Base-by-base conservation (phyloP, 2,329 filamentous ascomycete genomes). In the Trichoderma brevicompactum region DNA sequence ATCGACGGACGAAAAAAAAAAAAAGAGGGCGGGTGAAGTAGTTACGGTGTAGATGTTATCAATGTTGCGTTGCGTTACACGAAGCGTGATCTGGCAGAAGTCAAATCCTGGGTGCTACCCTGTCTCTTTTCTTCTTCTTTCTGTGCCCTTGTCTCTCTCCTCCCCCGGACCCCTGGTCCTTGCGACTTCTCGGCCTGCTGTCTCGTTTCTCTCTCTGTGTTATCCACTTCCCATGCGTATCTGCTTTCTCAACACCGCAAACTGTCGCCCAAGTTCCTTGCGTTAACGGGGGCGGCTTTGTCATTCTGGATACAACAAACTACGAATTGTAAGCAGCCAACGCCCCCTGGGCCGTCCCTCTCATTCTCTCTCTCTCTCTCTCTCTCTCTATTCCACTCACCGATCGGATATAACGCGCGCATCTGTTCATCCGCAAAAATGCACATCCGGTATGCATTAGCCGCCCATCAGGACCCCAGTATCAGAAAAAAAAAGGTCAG, bases 1-100 rank as follows among this genome's bases (percentile, higher is more conserved):
- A 28, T 28, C 5, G 23, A 28, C 23, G 5, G 23, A 28, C 23
- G 23, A 28, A 28, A n/a, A n/a, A n/a, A n/a, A n/a, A n/a, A n/a
- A n/a, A n/a, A 28, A 28, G 23, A 28, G 23, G 23, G 23, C 23
- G 23, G 23, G 23, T 28, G 23, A 13, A 13, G 19, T 7, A 56
- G 53, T 56, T 56, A 56, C 53, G 40, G 53, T 56, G 53, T 56
- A 56, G 38, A 56, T 44, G 53, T 23, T 34, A 32, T 41, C 53
- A 56, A 56, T 28, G 23, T 28, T 28, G 23, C 23, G 23, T 28
- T 28, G 23, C 23, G 23, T 28, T 28, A 28, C 23, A 28, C 23
- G 23, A 44, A 43, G 53, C 15, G 53, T 56, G 53, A 56, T 56
- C 15, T 56, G 53, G 53, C 53, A 41, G 23, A 56, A 32, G 53